Base-by-base conservation (phyloP, 1,284 basidiomycete species). In the Cutaneotrichosporon curvatum region DNA sequence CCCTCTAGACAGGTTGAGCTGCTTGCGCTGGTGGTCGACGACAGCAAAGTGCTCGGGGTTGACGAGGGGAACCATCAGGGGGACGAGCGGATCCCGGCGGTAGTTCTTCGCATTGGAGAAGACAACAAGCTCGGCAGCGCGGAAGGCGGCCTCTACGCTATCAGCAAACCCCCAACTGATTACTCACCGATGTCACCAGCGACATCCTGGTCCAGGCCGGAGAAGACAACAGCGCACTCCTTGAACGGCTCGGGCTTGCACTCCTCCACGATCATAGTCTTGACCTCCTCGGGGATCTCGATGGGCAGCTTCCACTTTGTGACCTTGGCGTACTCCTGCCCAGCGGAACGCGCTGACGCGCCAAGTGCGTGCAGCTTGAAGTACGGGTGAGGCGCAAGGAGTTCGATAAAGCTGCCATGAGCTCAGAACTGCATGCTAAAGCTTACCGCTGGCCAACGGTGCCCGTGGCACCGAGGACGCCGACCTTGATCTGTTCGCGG, bases 21-120 rank as follows among this genome's bases (percentile, higher is more conserved):
- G 71, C 10, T 80, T 65, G 51, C 78, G 83, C 73, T 98, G 95
- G 64, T 90, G 83, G 0, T 79, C 78, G 59, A 98, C 76, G 65
- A 98, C 88, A 54, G 80, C 75, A 43, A 97, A 76, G 71, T 99
- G 95, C 7, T 76, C 76, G 0, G 89, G 78, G 74, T 99, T 99
- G 59, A 96, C 92, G 61, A 97, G 83, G 14, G 95, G 95, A 8
- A 99, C 95, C 72, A 97, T 82, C 66, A 98, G 84, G 0, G 95
- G 95, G n/a, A 95, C 91, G 51, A 84, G 76, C 4, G 90, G 90
- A 72, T 97, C 94, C 32, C 90, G 78, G 45, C 95, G 81, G 73
- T 85, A 92, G 72, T 92, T 97, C 73, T 95, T 96, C n/a, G 95
- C 84, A 62, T 99, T 98, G 22, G 91, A 96, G 73, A 97, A 99